Percentiles rank a stretch among this genome's conserved stretches.
These are phyloP conservation scores for Coemansia sp. DNA, from an alignment of 371 early-diverging fungal genomes.

Conservation along the genomic window DNA sequence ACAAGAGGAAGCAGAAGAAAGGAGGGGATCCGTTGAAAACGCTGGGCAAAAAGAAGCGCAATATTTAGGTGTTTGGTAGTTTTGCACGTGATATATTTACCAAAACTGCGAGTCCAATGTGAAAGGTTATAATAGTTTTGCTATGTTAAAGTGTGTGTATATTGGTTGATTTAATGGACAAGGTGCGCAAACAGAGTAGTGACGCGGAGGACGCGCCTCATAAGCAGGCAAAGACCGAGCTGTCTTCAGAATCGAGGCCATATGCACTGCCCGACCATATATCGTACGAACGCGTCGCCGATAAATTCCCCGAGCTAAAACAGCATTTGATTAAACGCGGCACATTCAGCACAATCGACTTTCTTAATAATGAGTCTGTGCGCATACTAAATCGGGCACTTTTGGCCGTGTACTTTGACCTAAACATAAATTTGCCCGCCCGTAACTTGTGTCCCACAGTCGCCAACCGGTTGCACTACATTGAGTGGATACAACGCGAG, in stretches of 20 bases:
- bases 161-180: background rate
- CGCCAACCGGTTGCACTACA: conserved; percentile 26
- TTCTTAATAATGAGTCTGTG: conserved; percentile 15
- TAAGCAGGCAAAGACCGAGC: background rate
- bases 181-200: background rate
- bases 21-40: conserved; percentile 33
- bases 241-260: background rate
- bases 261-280: conserved; percentile 19
- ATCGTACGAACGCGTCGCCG: conserved; percentile 13
- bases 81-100: background rate
- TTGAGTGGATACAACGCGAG: conserved; percentile 21
- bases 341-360: conserved; percentile 16
- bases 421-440: conserved; percentile 20
- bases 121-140: too few relatives aligned
- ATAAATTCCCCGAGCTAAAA: conserved; percentile 5
- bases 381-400: conserved; percentile 28
- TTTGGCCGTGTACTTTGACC: conserved; percentile 27
- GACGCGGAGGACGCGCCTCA: background rate
- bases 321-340: background rate
- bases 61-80: conserved; percentile 5
- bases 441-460: conserved; percentile 29
- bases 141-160: too few relatives aligned
- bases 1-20: conserved; percentile 8
- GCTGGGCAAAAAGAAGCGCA: conserved; percentile 38
- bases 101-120: background rate